Percentiles rank a stretch among this genome's conserved stretches.
phyloP scores from a whole-genome alignment of 1,284 basidiomycete genomes.

The Schizophyllum commune region DNA sequence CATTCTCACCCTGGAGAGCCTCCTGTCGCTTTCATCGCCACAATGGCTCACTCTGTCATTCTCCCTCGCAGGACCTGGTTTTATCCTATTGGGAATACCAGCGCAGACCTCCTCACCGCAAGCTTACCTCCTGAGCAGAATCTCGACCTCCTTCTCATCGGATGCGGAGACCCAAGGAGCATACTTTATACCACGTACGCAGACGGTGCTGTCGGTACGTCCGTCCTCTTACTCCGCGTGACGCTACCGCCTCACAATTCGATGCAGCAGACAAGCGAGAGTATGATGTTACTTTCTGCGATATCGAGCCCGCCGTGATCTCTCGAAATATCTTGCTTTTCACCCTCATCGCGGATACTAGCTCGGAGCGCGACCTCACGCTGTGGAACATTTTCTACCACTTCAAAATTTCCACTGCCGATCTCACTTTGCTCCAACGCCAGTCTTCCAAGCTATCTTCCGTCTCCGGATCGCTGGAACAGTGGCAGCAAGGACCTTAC shows the following conservation, averaged over 20 bases:
- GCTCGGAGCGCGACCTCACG: slow-evolving; percentile 10
- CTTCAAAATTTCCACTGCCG: slow-evolving; percentile 25
- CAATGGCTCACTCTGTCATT: slow-evolving; percentile 25
- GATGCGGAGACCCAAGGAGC: slow-evolving; percentile 35
- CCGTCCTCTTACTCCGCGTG: no score
- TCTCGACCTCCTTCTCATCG: slow-evolving; percentile 30
- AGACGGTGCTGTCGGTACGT: no score
- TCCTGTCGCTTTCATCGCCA: no score
- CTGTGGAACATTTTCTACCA: slow-evolving; percentile 41
- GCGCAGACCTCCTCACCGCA: slow-evolving; percentile 28
- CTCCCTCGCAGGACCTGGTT: slow-evolving; percentile 26
- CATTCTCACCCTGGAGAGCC: no score
- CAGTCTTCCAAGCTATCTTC: slow-evolving; percentile 27
- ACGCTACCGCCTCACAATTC: no score
- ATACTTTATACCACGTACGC: slow-evolving; percentile 30
- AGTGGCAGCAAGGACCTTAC: slow-evolving; percentile 38
- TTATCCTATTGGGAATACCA: slow-evolving; percentile 36
- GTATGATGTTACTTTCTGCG: slow-evolving; percentile 37
- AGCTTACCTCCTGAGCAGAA: slow-evolving; percentile 26
- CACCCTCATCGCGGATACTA: slow-evolving; percentile 24
- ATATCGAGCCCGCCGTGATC: slow-evolving; percentile 33
- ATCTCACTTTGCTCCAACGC: slow-evolving; percentile 20
- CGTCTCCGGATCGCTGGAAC: slow-evolving; percentile 17
- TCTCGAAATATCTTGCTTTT: slow-evolving; percentile 36
- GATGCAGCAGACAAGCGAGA: no score